Evolutionary conservation across 2,329 filamentous ascomycete genomes (phyloP).

Genomic region (Harringtonia lauricola): DNA sequence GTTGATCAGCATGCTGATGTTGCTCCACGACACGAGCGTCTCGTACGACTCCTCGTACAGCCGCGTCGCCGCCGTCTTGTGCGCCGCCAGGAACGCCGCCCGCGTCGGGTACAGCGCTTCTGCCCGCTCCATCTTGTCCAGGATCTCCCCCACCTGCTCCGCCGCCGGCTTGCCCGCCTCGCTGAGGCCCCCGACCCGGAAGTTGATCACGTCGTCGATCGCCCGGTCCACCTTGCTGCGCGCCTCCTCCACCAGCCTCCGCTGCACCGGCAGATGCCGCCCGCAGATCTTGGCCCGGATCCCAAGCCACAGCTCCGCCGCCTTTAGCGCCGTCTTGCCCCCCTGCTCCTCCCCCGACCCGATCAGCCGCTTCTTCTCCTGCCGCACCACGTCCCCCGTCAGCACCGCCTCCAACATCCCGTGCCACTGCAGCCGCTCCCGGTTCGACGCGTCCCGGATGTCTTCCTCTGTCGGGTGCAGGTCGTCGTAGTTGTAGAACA

Average conservation of each 20-base stretch:
- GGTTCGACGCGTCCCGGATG: slow-evolving; percentile 73
- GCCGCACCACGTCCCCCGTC: slow-evolving; percentile 91
- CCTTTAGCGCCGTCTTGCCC: slow-evolving; percentile 51
- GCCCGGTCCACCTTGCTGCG: slow-evolving; percentile 60
- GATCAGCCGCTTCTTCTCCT: slow-evolving; percentile 93
- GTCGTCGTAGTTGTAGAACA: slow-evolving; percentile 87
- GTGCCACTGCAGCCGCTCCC: slow-evolving; percentile 93
- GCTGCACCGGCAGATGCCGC: slow-evolving; percentile 71
- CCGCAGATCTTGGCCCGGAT: slow-evolving; percentile 77
- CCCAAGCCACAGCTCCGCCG: slow-evolving; percentile 78
- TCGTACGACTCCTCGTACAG: slow-evolving; percentile 76
- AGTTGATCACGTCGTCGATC: slow-evolving; percentile 82
- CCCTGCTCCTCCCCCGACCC: slow-evolving; percentile 54
- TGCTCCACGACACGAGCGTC: slow-evolving; percentile 90
- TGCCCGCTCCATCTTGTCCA: slow-evolving; percentile 81
- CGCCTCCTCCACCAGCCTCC: slow-evolving; percentile 78
- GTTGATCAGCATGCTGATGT: slow-evolving; percentile 92
- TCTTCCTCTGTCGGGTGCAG: slow-evolving; percentile 84
- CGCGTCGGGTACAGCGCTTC: slow-evolving; percentile 79
- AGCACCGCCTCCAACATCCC: slow-evolving; percentile 93
- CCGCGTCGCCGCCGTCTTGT: slow-evolving; percentile 65
- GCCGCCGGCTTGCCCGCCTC: slow-evolving; percentile 81
- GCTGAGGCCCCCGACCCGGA: slow-evolving; percentile 86
- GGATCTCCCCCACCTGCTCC: slow-evolving; percentile 82
- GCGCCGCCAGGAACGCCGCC: slow-evolving; percentile 59